A percentile compares a stretch with the other conserved stretches of the same genome.
Conservation (phyloP, 176 grass and related monocot species). For the Cenchrus fungigraminus region DNA sequence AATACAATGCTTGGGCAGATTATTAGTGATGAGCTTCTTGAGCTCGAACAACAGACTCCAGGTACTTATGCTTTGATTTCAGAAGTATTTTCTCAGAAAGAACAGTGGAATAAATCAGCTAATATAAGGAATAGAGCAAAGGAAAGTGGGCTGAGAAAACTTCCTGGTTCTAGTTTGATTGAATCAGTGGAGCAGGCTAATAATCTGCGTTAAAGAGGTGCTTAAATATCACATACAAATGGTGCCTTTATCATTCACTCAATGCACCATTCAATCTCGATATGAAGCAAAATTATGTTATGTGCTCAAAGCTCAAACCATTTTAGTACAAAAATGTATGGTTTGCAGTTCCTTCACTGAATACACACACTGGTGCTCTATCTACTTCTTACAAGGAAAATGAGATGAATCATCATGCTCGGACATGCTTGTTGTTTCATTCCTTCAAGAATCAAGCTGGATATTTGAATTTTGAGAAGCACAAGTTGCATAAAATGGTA, state of each 20-base stretch:
- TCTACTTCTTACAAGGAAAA: background rate
- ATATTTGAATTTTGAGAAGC: constrained; percentile 18
- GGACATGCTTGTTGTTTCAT: background rate
- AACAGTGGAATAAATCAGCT: constrained; percentile 63
- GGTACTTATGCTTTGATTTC: constrained; percentile 69
- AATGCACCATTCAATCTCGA: background rate
- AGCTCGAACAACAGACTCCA: constrained; percentile 44
- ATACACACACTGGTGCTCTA: background rate
- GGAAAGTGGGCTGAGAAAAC: constrained; percentile 51
- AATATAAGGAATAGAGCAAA: constrained; percentile 46
- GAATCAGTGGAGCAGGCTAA: constrained; percentile 44
- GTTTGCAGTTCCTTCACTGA: background rate
- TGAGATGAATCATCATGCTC: background rate
- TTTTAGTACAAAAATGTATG: background rate
- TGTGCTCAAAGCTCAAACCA: background rate
- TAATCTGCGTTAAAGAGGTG: constrained; percentile 12
- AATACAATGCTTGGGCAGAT: constrained; percentile 55
- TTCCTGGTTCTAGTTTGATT: constrained; percentile 67
- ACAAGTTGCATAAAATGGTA: background rate
- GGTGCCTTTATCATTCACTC: background rate
- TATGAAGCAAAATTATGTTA: background rate
- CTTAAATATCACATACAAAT: background rate
- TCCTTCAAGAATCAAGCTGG: background rate
- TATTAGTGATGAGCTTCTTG: constrained; percentile 56
- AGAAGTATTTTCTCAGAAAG: constrained; percentile 60